Conservation (phyloP, 257 asterid genomes). For the Haberlea rhodopensis region DNA sequence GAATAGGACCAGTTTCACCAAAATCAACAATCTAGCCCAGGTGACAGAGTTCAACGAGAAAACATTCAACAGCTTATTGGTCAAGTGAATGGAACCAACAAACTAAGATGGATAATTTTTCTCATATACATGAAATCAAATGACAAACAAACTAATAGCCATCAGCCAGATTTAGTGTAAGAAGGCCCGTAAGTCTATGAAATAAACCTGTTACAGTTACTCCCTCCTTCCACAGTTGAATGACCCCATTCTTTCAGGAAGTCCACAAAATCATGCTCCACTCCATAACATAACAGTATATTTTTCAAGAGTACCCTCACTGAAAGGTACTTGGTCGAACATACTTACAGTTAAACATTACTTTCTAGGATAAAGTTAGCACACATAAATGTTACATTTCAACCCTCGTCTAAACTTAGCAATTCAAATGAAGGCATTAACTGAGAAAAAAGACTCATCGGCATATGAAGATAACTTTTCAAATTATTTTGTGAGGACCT, state of each 20-base stretch:
- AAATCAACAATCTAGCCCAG: conserved; percentile 82
- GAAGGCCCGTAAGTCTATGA: not conserved
- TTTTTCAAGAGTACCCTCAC: not conserved
- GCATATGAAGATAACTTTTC: no score
- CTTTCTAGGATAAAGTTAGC: no score
- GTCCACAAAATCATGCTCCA: not conserved
- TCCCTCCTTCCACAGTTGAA: not conserved
- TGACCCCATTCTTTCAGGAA: not conserved
- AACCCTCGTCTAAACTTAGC: no score
- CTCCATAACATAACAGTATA: not conserved
- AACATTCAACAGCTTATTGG: not conserved
- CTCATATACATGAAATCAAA: no score
- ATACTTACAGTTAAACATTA: no score
- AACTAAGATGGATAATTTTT: not conserved
- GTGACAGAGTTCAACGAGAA: conserved; percentile 14
- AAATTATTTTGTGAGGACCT: no score
- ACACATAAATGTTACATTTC: no score
- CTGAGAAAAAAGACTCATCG: no score
- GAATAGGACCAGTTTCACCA: conserved; percentile 96
- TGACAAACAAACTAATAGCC: no score
- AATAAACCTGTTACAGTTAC: not conserved
- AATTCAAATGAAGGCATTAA: no score
- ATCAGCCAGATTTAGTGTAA: no score
- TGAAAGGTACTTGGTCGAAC: not conserved
- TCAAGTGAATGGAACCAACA: not conserved